phyloP scores from a whole-genome alignment of 805 yeast species.

The Saturnispora serradocipensis region DNA sequence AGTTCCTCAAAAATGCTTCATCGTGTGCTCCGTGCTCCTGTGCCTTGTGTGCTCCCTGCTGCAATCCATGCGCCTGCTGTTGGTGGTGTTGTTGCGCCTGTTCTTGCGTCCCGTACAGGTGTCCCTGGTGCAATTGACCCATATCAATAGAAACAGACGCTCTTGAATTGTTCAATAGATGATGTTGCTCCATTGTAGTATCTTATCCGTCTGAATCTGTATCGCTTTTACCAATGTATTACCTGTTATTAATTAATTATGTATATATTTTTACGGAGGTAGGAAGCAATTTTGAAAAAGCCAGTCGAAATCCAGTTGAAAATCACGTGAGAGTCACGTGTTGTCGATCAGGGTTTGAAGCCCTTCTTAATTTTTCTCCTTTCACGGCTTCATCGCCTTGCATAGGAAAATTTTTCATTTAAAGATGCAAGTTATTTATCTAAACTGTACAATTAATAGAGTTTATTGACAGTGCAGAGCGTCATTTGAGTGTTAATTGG shows the following conservation, averaged over 20 bases:
- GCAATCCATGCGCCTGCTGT: constrained; percentile 3
- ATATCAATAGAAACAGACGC: constrained; percentile 9
- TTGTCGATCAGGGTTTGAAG: not conserved
- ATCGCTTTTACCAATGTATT: not conserved
- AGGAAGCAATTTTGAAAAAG: not conserved
- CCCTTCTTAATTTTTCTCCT: not conserved
- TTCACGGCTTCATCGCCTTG: not conserved
- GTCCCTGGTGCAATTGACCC: constrained; percentile 9
- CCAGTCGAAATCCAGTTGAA: not conserved
- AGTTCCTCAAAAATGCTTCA: not conserved
- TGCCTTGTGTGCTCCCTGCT: not conserved
- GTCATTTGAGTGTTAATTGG: not conserved
- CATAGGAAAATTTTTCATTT: not conserved
- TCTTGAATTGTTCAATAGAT: constrained; percentile 10
- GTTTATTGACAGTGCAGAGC: not conserved
- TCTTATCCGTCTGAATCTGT: not conserved
- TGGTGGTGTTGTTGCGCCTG: not conserved
- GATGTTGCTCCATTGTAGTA: constrained; percentile 8
- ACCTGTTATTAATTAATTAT: not conserved
- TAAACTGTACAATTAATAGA: not conserved
- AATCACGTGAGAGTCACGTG: constrained; percentile 7
- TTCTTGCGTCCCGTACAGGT: not conserved
- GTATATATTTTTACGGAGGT: not conserved
- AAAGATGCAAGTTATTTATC: no score
- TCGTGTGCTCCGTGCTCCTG: not conserved